Base-by-base conservation (phyloP, 164 flowering plant species). In the Santalum album region DNA sequence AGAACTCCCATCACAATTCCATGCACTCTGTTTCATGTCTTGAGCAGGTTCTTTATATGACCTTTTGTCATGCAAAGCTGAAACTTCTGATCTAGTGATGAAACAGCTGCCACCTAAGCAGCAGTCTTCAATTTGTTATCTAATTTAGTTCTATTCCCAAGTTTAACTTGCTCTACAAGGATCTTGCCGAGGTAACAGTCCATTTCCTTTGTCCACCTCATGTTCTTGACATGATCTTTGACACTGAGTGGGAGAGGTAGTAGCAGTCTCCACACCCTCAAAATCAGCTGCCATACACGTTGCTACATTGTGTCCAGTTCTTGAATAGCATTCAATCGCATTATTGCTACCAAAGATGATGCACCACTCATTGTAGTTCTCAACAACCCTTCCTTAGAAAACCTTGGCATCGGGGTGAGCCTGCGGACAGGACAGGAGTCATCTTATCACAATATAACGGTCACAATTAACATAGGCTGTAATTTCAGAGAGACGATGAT, bases 161-260 rank as follows among this genome's bases (percentile, higher is more conserved):
- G 47, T 42, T 27, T 62, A 18, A 50, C 58, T 56, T 62, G 65
- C 60, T 62, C 55, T 14, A 54, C 64, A 35, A 53, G 64, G 15
- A 54, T 43, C 25, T 61, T 25, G 16, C 53, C 25, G 12, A 61
- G 55, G n/a, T 39, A 55, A 17, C 23, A 14, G 35, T 55, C 65
- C 65, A 62, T 62, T 22, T 55, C 59, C 27, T 42, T 23, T 29
- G 65, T 62, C 65, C 65, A 62, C 18, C 24, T 62, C 34, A 62
- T 16, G 25, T 49, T 21, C 42, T 43, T 62, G 11, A 9, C 55
- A 27, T 51, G 54, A 25, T 49, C 60, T 50, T 55, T 62, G 36
- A 46, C 24, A 24, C 19, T 16, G 25, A 11, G 27, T 34, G 23
- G 27, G 55, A 22, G 50, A 57, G n/a, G 25, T 19, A 16, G 25